phyloP scores from a whole-genome alignment of 2,329 filamentous ascomycete genomes.

The Moelleriella libera region DNA sequence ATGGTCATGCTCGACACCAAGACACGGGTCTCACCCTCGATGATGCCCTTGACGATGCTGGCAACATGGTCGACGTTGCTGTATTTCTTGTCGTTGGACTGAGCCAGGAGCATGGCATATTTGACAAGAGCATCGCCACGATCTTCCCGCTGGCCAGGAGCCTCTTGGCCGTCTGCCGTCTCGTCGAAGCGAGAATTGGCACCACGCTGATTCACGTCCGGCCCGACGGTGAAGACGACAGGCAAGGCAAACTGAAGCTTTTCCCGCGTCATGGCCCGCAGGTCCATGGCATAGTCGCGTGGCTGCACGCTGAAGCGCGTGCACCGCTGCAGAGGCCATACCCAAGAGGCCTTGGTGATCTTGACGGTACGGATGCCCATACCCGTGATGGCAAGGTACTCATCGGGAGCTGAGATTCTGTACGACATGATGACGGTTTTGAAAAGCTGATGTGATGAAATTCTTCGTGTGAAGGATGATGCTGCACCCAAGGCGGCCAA shows the following conservation, averaged over 20 bases:
- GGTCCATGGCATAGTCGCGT: conserved; percentile 68
- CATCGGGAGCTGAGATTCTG: conserved; percentile 58
- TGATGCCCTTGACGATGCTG: conserved; percentile 80
- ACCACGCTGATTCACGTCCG: conserved; percentile 51
- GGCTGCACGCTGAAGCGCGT: conserved; percentile 52
- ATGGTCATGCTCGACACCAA: conserved; percentile 84
- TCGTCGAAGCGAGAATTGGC: conserved; percentile 18
- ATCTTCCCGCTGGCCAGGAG: conserved; percentile 27
- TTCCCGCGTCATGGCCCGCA: conserved; percentile 82
- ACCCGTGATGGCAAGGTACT: conserved; percentile 81
- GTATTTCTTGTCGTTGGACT: conserved; percentile 34
- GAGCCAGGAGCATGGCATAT: conserved; percentile 68
- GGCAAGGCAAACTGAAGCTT: conserved; percentile 73
- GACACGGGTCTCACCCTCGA: conserved; percentile 75
- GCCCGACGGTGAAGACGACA: conserved; percentile 76
- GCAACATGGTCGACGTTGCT: conserved; percentile 48
- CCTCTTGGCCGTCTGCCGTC: neutral
- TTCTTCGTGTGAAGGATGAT: neutral
- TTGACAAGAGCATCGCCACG: conserved; percentile 56
- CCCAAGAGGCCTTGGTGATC: conserved; percentile 65
- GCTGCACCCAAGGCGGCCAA: no score
- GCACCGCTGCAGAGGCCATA: conserved; percentile 57
- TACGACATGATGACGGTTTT: conserved; percentile 35
- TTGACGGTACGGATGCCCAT: conserved; percentile 59
- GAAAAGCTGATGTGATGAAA: neutral